Base-by-base conservation (phyloP, 768 basidiomycete species). In the Suillus subluteus region DNA sequence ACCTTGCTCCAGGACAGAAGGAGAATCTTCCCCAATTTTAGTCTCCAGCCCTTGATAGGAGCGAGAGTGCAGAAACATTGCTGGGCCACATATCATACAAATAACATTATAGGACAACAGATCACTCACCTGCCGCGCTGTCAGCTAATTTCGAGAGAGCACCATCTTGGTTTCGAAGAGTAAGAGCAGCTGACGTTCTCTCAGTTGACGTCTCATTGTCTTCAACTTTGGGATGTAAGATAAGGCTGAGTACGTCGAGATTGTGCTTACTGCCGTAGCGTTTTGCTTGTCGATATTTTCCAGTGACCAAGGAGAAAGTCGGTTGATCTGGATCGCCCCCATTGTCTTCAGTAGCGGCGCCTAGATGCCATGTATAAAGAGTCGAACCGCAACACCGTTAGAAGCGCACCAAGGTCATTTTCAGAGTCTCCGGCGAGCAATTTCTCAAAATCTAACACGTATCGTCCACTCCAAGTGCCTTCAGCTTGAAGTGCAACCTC, bases 1-100 rank as follows among this genome's bases (percentile, higher is more conserved):
- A 0, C 97, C 97, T 76, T 97, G 92, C 78, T 98, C 94, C 66
- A 99, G 76, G 48, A 90, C 76, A 68, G 91, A 87, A 0, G 96
- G 96, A 1, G 82, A 85, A 72, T 97, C 94, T 75, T 92, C 82
- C 0, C 94, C 95, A 13, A 90, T 71, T 11, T 91, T 84, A 26
- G 86, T 79, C 66, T 98, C 96, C 32, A 98, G 81, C 1, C 97
- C 97, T 52, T 84, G 86, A 78, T 91, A 99, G 0, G 86, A 87
- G 58, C 96, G 86, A 18, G 80, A 80, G 37, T 90, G 87, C 21
- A 98, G 80, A 78, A 91, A 95, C 72, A 70, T 87, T 83, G 50
- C 86, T 94, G 88, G 67, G 16, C 41, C 62, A 48, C 58, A 67
- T 26, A 23, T 66, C 40, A 67, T 46, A 56, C 38, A 41, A 58